Conservation (phyloP, 169 alveolate species). For the Cryptosporidium bovis region DNA sequence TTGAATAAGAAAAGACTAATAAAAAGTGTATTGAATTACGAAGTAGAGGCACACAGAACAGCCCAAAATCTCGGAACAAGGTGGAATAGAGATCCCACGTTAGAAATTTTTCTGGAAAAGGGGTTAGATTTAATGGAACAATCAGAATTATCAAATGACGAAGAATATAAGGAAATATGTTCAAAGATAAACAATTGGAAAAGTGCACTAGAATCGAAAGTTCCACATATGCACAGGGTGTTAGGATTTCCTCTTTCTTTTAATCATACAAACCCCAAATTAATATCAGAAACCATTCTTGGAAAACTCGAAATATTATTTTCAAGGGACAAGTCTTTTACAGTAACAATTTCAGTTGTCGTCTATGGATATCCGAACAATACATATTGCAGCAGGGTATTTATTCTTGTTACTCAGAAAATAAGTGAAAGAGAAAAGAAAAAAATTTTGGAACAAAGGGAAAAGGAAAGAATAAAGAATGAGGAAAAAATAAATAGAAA, state of each 20-base stretch:
- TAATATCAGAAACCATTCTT: constrained; percentile 34
- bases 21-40: constrained; percentile 45
- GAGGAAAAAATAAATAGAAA: not conserved
- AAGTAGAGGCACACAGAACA: constrained; percentile 78
- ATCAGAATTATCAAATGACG: constrained; percentile 81
- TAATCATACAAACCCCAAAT: constrained; percentile 55
- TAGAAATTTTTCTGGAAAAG: constrained; percentile 80
- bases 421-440: constrained; percentile 62
- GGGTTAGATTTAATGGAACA: constrained; percentile 83
- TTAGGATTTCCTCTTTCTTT: constrained; percentile 73
- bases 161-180: constrained; percentile 78
- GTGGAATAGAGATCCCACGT: constrained; percentile 83
- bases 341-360: constrained; percentile 35
- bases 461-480: constrained; percentile 9
- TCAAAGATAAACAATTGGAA: constrained; percentile 85
- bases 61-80: constrained; percentile 86
- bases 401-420: constrained; percentile 54
- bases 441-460: constrained; percentile 39
- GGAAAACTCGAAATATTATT: constrained; percentile 45
- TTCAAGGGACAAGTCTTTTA: constrained; percentile 60
- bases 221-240: constrained; percentile 83
- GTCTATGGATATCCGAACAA: constrained; percentile 55
- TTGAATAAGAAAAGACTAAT: constrained; percentile 20
- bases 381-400: constrained; percentile 44
- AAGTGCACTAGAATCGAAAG: constrained; percentile 80